Evolutionary conservation across 345 rosid species (phyloP), one percentile per base, ranked within the genome.

Genomic region (Cardamine occulta): DNA sequence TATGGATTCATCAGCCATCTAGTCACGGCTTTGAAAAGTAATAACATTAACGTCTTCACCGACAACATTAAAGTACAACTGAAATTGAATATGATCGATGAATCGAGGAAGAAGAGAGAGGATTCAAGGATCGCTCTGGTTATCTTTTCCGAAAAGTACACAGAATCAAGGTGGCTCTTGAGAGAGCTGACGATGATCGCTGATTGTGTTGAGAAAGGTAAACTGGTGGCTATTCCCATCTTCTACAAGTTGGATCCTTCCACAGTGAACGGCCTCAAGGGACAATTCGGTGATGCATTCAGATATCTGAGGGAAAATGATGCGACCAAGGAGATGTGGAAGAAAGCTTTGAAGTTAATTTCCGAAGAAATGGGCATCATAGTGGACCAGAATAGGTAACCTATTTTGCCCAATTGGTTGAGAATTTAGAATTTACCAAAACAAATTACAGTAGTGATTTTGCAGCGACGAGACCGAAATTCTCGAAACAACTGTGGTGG

Each of bases 1-100:
- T n/a, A n/a, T n/a, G n/a, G n/a, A 24, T 64, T 77, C 64, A 47
- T 67, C 5, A 37, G 68, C 21, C 68, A 71, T 48, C 76, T 77
- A 8, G 14, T 15, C 1, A 6, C 1, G 2, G 73, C 34, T 29
- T 19, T 77, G 15, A 0, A 24, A 23, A 4, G 4, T 4, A 10
- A 17, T 1, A 12, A 24, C 2, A 64, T 77, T 19, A 8, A 44
- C 0, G 18, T 62, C 37, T n/a, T n/a, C n/a, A n/a, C n/a, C n/a
- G n/a, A n/a, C n/a, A n/a, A n/a, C n/a, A n/a, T n/a, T n/a, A n/a
- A n/a, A n/a, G n/a, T n/a, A n/a, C n/a, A n/a, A n/a, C n/a, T n/a
- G n/a, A n/a, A n/a, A n/a, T n/a, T n/a, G n/a, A n/a, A n/a, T n/a
- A n/a, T n/a, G n/a, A n/a, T n/a, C n/a, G n/a, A n/a, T n/a, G n/a